These are phyloP conservation scores for Aurinia saxatilis DNA, from an alignment of 345 rosid genomes.

Conservation along the genomic window DNA sequence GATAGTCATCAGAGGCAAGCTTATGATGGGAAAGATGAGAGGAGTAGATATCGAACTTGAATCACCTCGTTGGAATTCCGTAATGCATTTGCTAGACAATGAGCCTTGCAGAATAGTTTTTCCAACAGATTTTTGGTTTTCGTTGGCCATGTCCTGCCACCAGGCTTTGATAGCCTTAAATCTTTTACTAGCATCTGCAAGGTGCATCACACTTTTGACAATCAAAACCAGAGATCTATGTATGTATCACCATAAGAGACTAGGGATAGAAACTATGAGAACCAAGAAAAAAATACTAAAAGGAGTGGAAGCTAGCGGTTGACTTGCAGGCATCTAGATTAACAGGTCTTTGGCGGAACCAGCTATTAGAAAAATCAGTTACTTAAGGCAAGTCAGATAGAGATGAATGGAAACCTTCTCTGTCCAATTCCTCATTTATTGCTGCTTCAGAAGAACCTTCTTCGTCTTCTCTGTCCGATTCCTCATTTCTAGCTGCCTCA, in stretches of 20 bases:
- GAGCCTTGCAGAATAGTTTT: slow-evolving; percentile 26
- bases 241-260: background rate
- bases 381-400: background rate
- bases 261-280: background rate
- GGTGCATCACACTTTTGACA: slow-evolving; percentile 5
- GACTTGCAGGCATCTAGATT: background rate
- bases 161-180: slow-evolving; percentile 81
- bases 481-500: slow-evolving; percentile 5
- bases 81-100: slow-evolving; percentile 25
- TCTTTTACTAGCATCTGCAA: slow-evolving; percentile 59
- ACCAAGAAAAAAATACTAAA: background rate
- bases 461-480: too few relatives aligned
- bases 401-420: slow-evolving; percentile 42
- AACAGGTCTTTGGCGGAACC: background rate
- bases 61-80: slow-evolving; percentile 41
- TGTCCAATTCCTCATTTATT: slow-evolving; percentile 26
- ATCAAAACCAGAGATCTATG: background rate
- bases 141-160: slow-evolving; percentile 88
- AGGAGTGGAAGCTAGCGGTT: background rate
- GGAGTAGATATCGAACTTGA: slow-evolving; percentile 1
- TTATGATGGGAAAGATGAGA: background rate
- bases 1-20: background rate
- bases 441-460: slow-evolving; percentile 14
- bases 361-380: background rate
- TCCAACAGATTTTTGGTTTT: slow-evolving; percentile 32